Evolutionary conservation across 257 asterid species (phyloP).

Genomic region (Solanum piurae): DNA sequence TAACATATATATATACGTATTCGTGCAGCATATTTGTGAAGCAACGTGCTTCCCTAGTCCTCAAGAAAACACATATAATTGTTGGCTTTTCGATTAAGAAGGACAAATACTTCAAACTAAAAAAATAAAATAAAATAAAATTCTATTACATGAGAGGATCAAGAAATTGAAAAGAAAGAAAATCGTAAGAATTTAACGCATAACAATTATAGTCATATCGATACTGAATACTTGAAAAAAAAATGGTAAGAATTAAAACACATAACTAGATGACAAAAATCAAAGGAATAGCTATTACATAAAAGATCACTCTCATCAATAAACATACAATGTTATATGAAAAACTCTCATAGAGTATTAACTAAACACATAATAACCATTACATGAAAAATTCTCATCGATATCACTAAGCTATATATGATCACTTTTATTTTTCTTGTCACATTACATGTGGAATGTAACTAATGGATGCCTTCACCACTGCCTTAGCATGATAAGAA

Average conservation of each 20-base stretch:
- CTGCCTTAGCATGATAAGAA: background rate
- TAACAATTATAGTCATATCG: background rate
- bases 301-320: background rate
- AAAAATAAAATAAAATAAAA: too few species aligned
- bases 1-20: too few species aligned
- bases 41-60: background rate
- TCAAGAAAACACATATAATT: background rate
- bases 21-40: background rate
- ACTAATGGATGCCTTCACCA: background rate
- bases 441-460: background rate
- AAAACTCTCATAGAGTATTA: fast-evolving
- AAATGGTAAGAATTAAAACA: background rate
- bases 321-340: background rate
- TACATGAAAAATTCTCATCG: background rate
- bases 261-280: background rate
- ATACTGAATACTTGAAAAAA: background rate
- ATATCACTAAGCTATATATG: background rate
- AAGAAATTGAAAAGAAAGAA: background rate
- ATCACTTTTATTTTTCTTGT: background rate
- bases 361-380: background rate
- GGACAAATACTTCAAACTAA: background rate
- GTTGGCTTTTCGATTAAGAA: background rate
- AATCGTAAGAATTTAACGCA: background rate
- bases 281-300: too few species aligned
- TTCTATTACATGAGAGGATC: background rate